These are phyloP conservation scores for Eucalyptus sideroxylon DNA, from an alignment of 345 rosid genomes.

Conservation along the genomic window DNA sequence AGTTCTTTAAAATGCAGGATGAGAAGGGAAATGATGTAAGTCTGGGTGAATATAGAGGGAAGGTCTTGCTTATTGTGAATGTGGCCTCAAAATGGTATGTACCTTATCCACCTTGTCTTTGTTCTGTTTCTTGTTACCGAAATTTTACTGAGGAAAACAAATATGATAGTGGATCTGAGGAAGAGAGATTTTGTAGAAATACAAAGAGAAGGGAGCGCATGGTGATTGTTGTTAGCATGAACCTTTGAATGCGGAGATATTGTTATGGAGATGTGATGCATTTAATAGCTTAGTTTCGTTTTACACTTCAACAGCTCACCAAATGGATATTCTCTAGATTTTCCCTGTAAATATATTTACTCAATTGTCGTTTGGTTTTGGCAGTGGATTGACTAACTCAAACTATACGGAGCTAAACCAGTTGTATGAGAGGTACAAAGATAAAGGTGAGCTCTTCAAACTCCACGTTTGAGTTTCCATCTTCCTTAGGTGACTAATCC, in stretches of 20 bases:
- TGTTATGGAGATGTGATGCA: background rate
- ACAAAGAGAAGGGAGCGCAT: background rate
- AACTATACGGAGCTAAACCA: constrained; percentile 73
- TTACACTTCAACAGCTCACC: background rate
- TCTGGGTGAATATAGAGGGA: constrained; percentile 44
- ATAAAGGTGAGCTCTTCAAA: constrained; percentile 42
- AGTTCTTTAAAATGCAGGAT: constrained; percentile 19
- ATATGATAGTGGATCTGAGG: background rate
- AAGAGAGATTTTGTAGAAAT: background rate
- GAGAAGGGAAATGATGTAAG: constrained; percentile 40
- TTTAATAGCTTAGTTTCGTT: background rate
- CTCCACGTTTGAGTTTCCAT: background rate
- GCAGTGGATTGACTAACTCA: constrained; percentile 84
- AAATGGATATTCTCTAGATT: background rate
- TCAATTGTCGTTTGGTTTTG: background rate
- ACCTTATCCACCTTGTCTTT: background rate
- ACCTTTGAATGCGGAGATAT: background rate
- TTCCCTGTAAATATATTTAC: background rate
- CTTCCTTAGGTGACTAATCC: background rate
- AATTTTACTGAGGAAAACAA: background rate
- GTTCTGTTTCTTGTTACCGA: background rate
- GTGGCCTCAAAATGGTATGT: constrained; percentile 64
- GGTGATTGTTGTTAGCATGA: background rate
- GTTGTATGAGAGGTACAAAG: constrained; percentile 63
- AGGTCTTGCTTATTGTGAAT: constrained; percentile 53